phyloP scores from a whole-genome alignment of 345 rosid genomes.

The Punica granatum region DNA sequence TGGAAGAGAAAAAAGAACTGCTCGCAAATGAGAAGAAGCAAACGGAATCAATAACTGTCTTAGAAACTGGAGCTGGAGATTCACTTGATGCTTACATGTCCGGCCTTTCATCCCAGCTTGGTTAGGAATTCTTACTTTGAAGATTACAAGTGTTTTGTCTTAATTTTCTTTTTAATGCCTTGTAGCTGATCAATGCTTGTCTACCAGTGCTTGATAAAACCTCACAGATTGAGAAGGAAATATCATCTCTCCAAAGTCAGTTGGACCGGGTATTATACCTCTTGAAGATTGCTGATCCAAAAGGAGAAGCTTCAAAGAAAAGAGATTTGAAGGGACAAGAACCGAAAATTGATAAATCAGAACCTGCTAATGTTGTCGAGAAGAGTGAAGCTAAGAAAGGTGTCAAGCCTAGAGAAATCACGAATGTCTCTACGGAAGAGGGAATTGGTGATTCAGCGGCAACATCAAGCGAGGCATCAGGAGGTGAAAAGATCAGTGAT shows the following conservation, averaged over 20 bases:
- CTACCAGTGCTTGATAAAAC: slow-evolving; percentile 67
- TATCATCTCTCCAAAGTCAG: slow-evolving; percentile 60
- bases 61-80: slow-evolving; percentile 57
- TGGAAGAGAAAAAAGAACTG: slow-evolving; percentile 47
- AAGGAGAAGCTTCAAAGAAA: slow-evolving; percentile 66
- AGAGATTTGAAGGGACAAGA: slow-evolving; percentile 43
- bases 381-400: slow-evolving; percentile 30
- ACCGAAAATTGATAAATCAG: slow-evolving; percentile 24
- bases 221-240: slow-evolving; percentile 49
- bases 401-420: slow-evolving; percentile 23
- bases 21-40: slow-evolving; percentile 56
- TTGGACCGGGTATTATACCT: slow-evolving; percentile 62
- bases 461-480: slow-evolving; percentile 24
- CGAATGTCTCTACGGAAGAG: slow-evolving; percentile 23
- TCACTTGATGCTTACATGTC: slow-evolving; percentile 90
- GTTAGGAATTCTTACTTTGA: slow-evolving; percentile 23
- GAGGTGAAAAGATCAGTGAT: slow-evolving; percentile 24
- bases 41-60: slow-evolving; percentile 38
- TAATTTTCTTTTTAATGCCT: background rate
- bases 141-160: background rate
- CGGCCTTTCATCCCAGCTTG: slow-evolving; percentile 79
- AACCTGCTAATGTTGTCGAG: slow-evolving; percentile 22
- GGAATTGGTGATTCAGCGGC: slow-evolving; percentile 18
- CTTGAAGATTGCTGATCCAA: slow-evolving; percentile 87
- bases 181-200: slow-evolving; percentile 6